Evolutionary conservation across 2,329 filamentous ascomycete species (phyloP).

Genomic region (Nemania sp.): DNA sequence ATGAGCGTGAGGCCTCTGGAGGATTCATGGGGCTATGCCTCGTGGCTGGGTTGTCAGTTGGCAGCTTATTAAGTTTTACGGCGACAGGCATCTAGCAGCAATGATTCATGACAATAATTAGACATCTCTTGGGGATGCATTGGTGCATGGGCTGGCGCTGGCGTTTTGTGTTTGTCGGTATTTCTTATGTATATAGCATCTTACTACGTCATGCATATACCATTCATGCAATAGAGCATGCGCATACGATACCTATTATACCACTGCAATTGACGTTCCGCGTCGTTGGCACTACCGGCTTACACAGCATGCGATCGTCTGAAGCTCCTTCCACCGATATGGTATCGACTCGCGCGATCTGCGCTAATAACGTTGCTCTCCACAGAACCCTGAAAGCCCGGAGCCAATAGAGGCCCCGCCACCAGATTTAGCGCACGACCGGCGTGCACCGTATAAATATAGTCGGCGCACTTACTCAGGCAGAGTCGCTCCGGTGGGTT

Average conservation of each 20-base stretch:
- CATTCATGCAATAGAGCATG: neutral
- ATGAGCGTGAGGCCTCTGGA: constrained; percentile 85
- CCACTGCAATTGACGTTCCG: no score
- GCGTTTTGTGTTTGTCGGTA: constrained; percentile 13
- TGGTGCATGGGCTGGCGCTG: constrained; percentile 16
- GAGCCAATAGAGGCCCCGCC: constrained; percentile 14
- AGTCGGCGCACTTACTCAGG: constrained; percentile 16
- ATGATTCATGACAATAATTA: constrained; percentile 31
- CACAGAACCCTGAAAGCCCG: neutral
- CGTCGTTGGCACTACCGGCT: no score
- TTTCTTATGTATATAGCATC: neutral
- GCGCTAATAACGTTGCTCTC: no score
- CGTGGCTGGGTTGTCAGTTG: constrained; percentile 78
- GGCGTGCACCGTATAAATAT: constrained; percentile 16
- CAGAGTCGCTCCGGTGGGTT: neutral
- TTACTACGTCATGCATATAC: neutral
- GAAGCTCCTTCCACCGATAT: no score
- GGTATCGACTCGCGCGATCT: no score
- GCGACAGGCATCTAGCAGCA: constrained; percentile 60
- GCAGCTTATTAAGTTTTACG: constrained; percentile 88
- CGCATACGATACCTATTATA: no score
- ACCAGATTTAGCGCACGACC: constrained; percentile 8
- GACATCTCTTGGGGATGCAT: constrained; percentile 8
- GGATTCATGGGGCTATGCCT: constrained; percentile 93
- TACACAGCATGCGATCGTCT: no score